phyloP scores from a whole-genome alignment of 805 yeast species.

The Saccharomyces kudriavzevii region DNA sequence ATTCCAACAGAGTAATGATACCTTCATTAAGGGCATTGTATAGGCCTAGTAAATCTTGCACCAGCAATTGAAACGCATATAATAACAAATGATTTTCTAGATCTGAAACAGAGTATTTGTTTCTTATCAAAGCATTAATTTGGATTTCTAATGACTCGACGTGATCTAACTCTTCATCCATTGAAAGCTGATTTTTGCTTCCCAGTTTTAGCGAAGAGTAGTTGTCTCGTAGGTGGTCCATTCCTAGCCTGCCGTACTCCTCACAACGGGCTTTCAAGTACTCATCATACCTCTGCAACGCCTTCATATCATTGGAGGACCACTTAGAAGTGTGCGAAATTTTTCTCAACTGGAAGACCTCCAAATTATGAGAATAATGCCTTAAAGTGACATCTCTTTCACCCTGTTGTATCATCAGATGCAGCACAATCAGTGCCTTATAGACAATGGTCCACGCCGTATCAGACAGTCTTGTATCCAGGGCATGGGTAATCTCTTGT shows the following conservation, averaged over 20 bases:
- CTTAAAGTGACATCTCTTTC: constrained; percentile 62
- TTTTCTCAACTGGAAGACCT: constrained; percentile 41
- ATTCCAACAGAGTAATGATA: constrained; percentile 82
- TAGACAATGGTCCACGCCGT: constrained; percentile 86
- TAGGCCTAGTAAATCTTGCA: constrained; percentile 71
- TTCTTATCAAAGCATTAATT: constrained; percentile 62
- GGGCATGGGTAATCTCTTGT: constrained; percentile 54
- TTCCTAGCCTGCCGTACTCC: constrained; percentile 51
- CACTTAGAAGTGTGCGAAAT: constrained; percentile 26
- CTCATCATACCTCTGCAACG: constrained; percentile 56
- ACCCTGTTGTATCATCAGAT: constrained; percentile 88
- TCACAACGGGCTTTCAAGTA: constrained; percentile 60
- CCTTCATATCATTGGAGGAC: constrained; percentile 39
- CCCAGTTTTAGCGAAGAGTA: constrained; percentile 39
- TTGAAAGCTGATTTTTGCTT: constrained; percentile 49
- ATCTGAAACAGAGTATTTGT: constrained; percentile 69
- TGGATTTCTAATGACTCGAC: constrained; percentile 76
- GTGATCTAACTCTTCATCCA: constrained; percentile 70
- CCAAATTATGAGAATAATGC: constrained; percentile 44
- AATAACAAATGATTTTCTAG: constrained; percentile 74
- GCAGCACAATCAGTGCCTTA: constrained; percentile 74
- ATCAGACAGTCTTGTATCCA: constrained; percentile 57
- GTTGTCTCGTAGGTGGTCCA: constrained; percentile 72
- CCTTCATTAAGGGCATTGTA: constrained; percentile 90
- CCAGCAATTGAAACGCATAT: constrained; percentile 76